Percentiles rank a stretch among this genome's conserved stretches.
phyloP scores from a whole-genome alignment of 2,329 filamentous ascomycete species.

The Plectosphaerella plurivora region DNA sequence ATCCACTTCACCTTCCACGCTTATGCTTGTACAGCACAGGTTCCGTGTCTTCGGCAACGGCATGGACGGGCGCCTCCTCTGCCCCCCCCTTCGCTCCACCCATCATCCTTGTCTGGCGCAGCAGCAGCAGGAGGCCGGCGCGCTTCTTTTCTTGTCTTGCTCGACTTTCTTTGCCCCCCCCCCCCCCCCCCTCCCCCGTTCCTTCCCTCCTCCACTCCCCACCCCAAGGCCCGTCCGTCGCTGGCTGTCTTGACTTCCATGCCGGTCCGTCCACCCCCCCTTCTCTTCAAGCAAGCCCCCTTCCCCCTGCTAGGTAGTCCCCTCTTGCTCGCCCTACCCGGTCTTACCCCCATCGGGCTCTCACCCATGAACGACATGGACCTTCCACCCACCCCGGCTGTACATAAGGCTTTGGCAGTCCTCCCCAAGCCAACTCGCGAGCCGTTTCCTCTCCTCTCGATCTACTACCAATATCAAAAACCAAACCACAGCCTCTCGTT shows the following conservation, averaged over 20 bases:
- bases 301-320: background rate
- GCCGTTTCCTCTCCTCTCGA: constrained; percentile 25
- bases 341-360: background rate
- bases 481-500: constrained; percentile 11
- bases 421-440: constrained; percentile 31
- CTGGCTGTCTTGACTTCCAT: no score
- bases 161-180: background rate
- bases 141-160: background rate
- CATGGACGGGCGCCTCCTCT: background rate
- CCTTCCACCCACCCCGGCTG: constrained; percentile 5
- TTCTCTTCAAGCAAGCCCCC: background rate
- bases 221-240: background rate
- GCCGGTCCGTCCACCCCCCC: background rate
- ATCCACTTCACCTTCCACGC: no score
- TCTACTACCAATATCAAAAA: constrained; percentile 17
- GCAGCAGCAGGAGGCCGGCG: background rate
- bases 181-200: background rate
- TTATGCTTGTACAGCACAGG: no score
- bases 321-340: background rate
- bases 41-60: background rate
- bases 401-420: constrained; percentile 30
- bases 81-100: background rate
- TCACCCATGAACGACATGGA: background rate
- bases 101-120: background rate
- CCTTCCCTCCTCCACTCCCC: background rate